A percentile compares a stretch with the other conserved stretches of the same genome.
Evolutionary conservation across 306 rosid genomes (phyloP).

Genomic region (Alnus rubra): DNA sequence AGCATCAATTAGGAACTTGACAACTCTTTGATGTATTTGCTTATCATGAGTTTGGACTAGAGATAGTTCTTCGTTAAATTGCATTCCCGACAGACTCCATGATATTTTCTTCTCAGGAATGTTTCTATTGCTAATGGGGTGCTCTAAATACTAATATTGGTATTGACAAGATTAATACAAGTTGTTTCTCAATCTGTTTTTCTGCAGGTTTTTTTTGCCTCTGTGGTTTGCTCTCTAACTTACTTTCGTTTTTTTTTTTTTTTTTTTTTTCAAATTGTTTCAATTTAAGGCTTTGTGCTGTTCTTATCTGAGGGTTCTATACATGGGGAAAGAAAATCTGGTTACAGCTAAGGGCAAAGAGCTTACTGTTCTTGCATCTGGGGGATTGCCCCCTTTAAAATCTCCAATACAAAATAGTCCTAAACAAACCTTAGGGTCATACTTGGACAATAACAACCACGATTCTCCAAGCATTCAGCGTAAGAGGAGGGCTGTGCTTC

Average conservation of each 20-base stretch:
- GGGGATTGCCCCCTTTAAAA: slow-evolving; percentile 47
- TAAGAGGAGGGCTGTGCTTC: slow-evolving; percentile 72
- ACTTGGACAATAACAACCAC: slow-evolving; percentile 29
- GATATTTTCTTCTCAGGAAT: neutral
- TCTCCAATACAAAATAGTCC: slow-evolving; percentile 36
- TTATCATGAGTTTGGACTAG: neutral
- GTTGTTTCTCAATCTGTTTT: neutral
- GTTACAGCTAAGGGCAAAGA: slow-evolving; percentile 33
- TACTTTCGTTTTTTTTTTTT: slow-evolving; percentile 15
- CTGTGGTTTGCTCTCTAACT: slow-evolving; percentile 4
- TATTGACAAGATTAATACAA: neutral
- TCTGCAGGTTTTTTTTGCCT: neutral
- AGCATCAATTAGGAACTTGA: neutral
- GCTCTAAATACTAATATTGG: neutral
- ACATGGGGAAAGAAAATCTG: slow-evolving; percentile 68
- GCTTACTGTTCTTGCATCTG: slow-evolving; percentile 45
- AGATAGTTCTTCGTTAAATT: neutral
- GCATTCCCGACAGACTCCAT: neutral
- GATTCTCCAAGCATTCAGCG: slow-evolving; percentile 36
- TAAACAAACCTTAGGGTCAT: slow-evolving; percentile 32
- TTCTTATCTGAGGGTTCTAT: slow-evolving; percentile 44
- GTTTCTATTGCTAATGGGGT: neutral
- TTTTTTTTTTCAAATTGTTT: slow-evolving; percentile 16
- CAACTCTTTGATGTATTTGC: neutral
- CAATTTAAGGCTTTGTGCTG: slow-evolving; percentile 24